Evolutionary conservation across 2,329 filamentous ascomycete species (phyloP).

Genomic region (Neofusicoccum laricinum): DNA sequence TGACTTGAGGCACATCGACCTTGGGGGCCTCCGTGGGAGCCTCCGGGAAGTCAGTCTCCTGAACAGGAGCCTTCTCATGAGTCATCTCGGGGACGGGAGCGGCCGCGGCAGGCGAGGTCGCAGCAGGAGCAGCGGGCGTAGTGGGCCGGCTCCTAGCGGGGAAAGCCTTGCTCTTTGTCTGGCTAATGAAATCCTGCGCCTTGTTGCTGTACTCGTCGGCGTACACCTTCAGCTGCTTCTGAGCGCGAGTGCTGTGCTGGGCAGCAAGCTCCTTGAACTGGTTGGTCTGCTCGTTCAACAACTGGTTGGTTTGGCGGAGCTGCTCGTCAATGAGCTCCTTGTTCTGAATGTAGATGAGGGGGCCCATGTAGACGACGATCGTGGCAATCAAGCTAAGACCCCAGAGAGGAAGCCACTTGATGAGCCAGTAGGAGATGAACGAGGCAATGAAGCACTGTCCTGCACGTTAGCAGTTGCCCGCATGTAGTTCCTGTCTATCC

Average conservation of each 20-base stretch:
- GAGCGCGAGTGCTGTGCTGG: conserved; percentile 58
- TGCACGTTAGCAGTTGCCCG: conserved; percentile 7
- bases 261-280: conserved; percentile 60
- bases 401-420: conserved; percentile 66
- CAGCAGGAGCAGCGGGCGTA: conserved; percentile 2
- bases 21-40: conserved; percentile 28
- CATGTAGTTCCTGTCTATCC: background rate
- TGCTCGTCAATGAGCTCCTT: conserved; percentile 62
- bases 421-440: conserved; percentile 60
- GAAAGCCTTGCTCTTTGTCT: conserved; percentile 23
- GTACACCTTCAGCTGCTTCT: conserved; percentile 57
- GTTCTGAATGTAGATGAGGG: conserved; percentile 64
- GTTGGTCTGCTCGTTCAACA: conserved; percentile 57
- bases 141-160: conserved; percentile 1
- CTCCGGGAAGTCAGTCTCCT: conserved; percentile 31
- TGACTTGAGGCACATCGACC: background rate
- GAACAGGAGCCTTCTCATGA: conserved; percentile 35
- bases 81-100: background rate
- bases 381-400: conserved; percentile 58
- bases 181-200: conserved; percentile 52
- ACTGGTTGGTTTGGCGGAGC: conserved; percentile 51
- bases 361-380: conserved; percentile 56
- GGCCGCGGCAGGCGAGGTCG: background rate
- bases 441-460: conserved; percentile 57
- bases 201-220: conserved; percentile 60